These are phyloP conservation scores for Dactylonectria macrodidyma DNA, from an alignment of 2,329 filamentous ascomycete species.

Conservation along the genomic window DNA sequence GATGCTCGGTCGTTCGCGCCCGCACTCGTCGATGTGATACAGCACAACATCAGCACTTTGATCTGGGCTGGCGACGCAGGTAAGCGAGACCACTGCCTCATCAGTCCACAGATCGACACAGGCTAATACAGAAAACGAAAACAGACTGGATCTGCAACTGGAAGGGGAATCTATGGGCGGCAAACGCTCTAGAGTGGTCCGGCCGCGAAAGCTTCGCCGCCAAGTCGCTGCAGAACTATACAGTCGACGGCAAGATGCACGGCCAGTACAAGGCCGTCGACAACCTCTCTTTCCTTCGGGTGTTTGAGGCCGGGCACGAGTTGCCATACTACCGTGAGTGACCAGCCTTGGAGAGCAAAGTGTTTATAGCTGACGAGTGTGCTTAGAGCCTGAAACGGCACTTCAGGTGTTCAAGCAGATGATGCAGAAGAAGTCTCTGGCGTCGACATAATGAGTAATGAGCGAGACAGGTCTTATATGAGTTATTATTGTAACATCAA, in stretches of 20 bases:
- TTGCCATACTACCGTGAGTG: constrained; percentile 62
- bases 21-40: constrained; percentile 60
- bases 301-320: constrained; percentile 72
- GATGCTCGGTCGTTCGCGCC: constrained; percentile 61
- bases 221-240: constrained; percentile 57
- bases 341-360: too few species aligned
- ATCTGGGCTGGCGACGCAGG: constrained; percentile 70
- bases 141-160: constrained; percentile 73
- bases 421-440: constrained; percentile 43
- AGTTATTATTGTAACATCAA: not conserved
- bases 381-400: constrained; percentile 45
- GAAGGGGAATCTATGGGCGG: constrained; percentile 64
- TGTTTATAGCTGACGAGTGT: constrained; percentile 16
- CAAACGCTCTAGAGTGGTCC: constrained; percentile 61
- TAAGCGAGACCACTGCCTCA: constrained; percentile 32
- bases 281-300: constrained; percentile 73
- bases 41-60: constrained; percentile 63
- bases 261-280: constrained; percentile 64
- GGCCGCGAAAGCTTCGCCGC: constrained; percentile 57
- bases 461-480: not conserved
- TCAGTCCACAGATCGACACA: not conserved
- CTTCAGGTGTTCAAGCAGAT: constrained; percentile 47
- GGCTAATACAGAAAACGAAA: constrained; percentile 12
- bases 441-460: constrained; percentile 32
- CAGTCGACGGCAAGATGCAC: constrained; percentile 60